These are phyloP conservation scores for Blastobotrys americana DNA, from an alignment of 805 yeast genomes.

Conservation along the genomic window DNA sequence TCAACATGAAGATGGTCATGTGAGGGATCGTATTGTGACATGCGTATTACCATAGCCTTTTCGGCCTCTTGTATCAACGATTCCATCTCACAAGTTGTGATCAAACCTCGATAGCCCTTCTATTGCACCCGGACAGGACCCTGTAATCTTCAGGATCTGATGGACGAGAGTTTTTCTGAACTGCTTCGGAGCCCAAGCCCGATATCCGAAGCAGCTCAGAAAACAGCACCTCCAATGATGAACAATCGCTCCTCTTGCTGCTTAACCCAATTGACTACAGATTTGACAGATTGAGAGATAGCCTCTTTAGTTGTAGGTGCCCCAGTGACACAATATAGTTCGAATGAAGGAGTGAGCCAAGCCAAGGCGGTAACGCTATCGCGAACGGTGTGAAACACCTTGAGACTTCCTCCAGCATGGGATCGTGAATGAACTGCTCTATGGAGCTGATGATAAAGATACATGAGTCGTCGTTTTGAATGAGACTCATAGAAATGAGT, in stretches of 20 bases:
- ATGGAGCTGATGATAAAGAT: slow-evolving; percentile 32
- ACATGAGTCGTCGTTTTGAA: slow-evolving; percentile 23
- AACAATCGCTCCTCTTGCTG: slow-evolving; percentile 64
- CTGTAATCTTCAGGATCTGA: too few species aligned
- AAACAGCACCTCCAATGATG: slow-evolving; percentile 65
- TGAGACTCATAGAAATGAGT: slow-evolving; percentile 30
- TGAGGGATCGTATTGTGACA: slow-evolving; percentile 27
- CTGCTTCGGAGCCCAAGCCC: too few species aligned
- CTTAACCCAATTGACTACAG: slow-evolving; percentile 69
- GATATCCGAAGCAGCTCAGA: slow-evolving; percentile 27
- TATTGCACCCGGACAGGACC: too few species aligned
- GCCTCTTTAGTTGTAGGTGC: slow-evolving; percentile 48
- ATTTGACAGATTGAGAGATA: slow-evolving; percentile 53
- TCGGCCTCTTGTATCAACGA: slow-evolving; percentile 10
- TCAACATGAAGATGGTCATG: slow-evolving; percentile 29
- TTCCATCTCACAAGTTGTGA: slow-evolving; percentile 1
- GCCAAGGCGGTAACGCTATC: slow-evolving; percentile 36
- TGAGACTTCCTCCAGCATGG: slow-evolving; percentile 17
- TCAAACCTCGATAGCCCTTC: too few species aligned
- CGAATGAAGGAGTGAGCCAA: slow-evolving; percentile 55
- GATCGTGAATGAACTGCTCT: slow-evolving; percentile 29
- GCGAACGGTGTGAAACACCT: slow-evolving; percentile 23
- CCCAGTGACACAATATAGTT: slow-evolving; percentile 56
- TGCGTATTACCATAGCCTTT: slow-evolving; percentile 15
- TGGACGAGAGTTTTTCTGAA: too few species aligned